Conservation (phyloP, 768 basidiomycete species). For the Mycena rebaudengoi region DNA sequence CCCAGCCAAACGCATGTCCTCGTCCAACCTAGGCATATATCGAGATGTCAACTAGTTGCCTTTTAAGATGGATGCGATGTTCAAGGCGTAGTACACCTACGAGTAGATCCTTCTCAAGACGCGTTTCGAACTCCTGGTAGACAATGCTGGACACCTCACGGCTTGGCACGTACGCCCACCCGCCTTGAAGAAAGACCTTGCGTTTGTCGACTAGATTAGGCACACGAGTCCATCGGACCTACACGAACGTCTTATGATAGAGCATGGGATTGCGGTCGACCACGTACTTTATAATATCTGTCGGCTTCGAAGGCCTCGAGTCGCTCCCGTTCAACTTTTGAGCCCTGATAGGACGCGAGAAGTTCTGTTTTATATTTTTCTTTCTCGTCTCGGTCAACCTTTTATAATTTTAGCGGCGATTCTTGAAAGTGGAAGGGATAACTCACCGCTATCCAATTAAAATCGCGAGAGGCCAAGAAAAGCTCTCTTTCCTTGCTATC, state of each 20-base stretch:
- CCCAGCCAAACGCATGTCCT: conserved; percentile 90
- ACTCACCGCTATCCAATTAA: conserved; percentile 70
- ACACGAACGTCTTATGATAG: background rate
- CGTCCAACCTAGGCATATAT: conserved; percentile 89
- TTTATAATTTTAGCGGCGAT: conserved; percentile 3
- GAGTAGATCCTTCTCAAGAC: conserved; percentile 79
- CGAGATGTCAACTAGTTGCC: conserved; percentile 79
- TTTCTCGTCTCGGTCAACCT: conserved; percentile 74
- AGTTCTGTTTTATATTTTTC: conserved; percentile 56
- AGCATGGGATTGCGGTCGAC: background rate
- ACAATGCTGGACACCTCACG: conserved; percentile 85
- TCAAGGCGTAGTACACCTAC: conserved; percentile 48
- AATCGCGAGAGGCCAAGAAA: conserved; percentile 73
- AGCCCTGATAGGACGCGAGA: conserved; percentile 44
- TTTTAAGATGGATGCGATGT: background rate
- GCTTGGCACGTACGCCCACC: conserved; percentile 89
- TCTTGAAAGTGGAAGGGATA: background rate
- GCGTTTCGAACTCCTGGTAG: conserved; percentile 82
- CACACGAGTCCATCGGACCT: conserved; percentile 98
- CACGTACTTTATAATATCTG: conserved; percentile 79
- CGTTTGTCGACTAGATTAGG: conserved; percentile 90
- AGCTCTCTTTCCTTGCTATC: conserved; percentile 60
- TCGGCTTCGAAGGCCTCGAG: conserved; percentile 53
- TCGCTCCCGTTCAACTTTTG: too few relatives aligned
- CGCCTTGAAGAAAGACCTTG: conserved; percentile 77